Evolutionary conservation across 768 basidiomycete genomes (phyloP).

Genomic region (Chalciporus pseudorubinellus): DNA sequence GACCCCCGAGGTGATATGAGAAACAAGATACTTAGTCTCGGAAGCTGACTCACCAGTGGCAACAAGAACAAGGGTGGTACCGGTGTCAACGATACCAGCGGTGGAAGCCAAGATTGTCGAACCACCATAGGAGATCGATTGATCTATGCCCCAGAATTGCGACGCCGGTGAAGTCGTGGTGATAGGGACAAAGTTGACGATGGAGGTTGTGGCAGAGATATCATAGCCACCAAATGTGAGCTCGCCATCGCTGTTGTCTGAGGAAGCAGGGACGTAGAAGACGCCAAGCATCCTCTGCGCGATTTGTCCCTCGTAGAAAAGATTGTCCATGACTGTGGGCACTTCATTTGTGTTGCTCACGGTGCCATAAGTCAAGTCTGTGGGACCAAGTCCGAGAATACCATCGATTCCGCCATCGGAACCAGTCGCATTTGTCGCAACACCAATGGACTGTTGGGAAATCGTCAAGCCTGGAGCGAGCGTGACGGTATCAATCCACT

Average conservation of each 20-base stretch:
- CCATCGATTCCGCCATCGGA: slow-evolving; percentile 42
- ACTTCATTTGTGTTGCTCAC: slow-evolving; percentile 9
- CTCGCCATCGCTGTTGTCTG: slow-evolving; percentile 14
- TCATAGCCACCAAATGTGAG: slow-evolving; percentile 27
- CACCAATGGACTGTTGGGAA: slow-evolving; percentile 34
- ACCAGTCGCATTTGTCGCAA: slow-evolving; percentile 31
- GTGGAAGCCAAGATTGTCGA: too few species aligned
- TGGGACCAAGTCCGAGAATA: too few species aligned
- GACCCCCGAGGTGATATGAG: neutral
- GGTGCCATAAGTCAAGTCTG: slow-evolving; percentile 30
- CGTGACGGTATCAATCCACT: slow-evolving; percentile 12
- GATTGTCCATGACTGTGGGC: slow-evolving; percentile 37
- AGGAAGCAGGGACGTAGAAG: slow-evolving; percentile 26
- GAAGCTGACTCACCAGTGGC: slow-evolving; percentile 17
- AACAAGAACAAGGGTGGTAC: slow-evolving; percentile 27
- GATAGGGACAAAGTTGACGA: slow-evolving; percentile 21
- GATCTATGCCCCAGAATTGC: slow-evolving; percentile 18
- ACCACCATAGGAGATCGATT: too few species aligned
- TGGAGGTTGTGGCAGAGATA: slow-evolving; percentile 3
- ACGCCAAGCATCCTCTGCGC: slow-evolving; percentile 28
- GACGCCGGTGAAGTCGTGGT: slow-evolving; percentile 27
- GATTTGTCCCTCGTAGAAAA: slow-evolving; percentile 28
- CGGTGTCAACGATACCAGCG: too few species aligned
- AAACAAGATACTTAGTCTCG: neutral
- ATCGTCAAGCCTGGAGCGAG: too few species aligned